Evolutionary conservation across 306 rosid species (phyloP).

Genomic region (Sesbania bispinosa): DNA sequence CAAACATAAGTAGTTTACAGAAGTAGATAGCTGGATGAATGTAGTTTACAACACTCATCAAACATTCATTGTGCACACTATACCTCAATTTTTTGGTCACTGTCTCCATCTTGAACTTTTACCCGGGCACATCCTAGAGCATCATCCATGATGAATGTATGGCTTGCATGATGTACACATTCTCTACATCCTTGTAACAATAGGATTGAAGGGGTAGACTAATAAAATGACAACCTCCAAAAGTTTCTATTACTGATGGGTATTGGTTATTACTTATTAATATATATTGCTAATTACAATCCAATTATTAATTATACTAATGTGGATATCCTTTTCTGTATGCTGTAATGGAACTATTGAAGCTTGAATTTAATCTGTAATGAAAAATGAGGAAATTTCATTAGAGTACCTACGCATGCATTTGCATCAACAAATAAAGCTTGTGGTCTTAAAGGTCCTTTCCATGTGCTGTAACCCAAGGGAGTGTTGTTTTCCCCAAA

Average conservation of each 20-base stretch:
- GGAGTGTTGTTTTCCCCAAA: conserved; percentile 34
- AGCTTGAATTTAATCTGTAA: not conserved
- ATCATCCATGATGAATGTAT: conserved; percentile 66
- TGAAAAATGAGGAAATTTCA: not conserved
- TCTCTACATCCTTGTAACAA: conserved; percentile 62
- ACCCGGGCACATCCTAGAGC: conserved; percentile 67
- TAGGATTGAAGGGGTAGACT: not conserved
- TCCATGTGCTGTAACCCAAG: conserved; percentile 62
- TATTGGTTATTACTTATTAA: not conserved
- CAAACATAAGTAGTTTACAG: not conserved
- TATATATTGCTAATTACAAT: not conserved
- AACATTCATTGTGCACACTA: not conserved
- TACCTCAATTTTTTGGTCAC: conserved; percentile 60
- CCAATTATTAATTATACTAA: not conserved
- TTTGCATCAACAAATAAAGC: conserved; percentile 83
- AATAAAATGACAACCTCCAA: not conserved
- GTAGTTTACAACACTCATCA: not conserved
- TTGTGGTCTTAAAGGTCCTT: conserved; percentile 60
- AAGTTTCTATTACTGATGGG: not conserved
- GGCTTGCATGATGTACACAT: conserved; percentile 67
- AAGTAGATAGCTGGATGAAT: not conserved
- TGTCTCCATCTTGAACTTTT: conserved; percentile 71
- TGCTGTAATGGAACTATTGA: not conserved
- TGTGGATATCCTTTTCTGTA: not conserved
- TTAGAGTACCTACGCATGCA: conserved; percentile 66